Conservation (phyloP, 441 rosid species). For the Corymbia citriodora region DNA sequence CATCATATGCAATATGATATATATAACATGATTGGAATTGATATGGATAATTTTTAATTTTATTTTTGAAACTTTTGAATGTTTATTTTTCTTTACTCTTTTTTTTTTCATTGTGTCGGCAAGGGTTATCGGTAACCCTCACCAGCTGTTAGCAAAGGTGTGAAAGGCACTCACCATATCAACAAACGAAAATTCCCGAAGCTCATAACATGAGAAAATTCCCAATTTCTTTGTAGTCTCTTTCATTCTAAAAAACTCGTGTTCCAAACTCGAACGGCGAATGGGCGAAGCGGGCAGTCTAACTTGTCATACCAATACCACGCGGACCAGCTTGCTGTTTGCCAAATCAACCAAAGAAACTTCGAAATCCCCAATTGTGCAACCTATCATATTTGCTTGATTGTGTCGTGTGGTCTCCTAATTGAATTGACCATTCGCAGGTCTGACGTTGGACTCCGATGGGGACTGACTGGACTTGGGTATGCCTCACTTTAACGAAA, state of each 20-base stretch:
- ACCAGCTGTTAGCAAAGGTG: not conserved
- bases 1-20: too few relatives aligned
- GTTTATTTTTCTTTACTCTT: too few relatives aligned
- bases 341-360: not conserved
- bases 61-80: too few relatives aligned
- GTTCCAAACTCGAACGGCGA: not conserved
- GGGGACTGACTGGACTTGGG: not conserved
- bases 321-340: not conserved
- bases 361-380: not conserved
- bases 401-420: not conserved
- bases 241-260: not conserved
- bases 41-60: too few relatives aligned
- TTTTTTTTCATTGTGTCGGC: not conserved
- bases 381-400: not conserved
- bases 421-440: not conserved
- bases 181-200: not conserved
- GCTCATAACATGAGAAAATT: not conserved
- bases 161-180: not conserved
- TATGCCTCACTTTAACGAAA: not conserved
- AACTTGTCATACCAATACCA: not conserved
- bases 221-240: not conserved
- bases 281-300: not conserved
- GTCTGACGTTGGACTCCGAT: not conserved
- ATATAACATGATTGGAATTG: rapidly evolving
- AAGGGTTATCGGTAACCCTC: not conserved